Conservation (phyloP, 495 filamentous ascomycete genomes). For the Amorphotheca resinae region DNA sequence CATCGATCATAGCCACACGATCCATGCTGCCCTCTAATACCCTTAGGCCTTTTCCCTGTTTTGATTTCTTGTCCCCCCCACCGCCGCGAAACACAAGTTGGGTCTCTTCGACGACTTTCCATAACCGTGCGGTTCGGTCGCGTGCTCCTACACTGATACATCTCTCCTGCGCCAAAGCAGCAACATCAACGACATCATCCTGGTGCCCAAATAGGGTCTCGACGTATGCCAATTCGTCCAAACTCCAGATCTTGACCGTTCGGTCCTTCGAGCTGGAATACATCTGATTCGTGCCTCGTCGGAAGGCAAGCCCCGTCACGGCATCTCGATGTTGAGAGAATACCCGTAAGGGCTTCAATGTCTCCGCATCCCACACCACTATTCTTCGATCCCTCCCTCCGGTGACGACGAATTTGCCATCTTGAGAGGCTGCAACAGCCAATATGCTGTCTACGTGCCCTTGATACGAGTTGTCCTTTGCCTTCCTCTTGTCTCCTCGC, state of each 20-base stretch:
- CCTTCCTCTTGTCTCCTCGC: constrained; percentile 50
- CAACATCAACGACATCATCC: constrained; percentile 72
- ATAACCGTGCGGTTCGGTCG: constrained; percentile 85
- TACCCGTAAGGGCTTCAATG: constrained; percentile 62
- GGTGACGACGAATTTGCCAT: constrained; percentile 83
- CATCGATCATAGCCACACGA: constrained; percentile 76
- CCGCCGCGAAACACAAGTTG: constrained; percentile 92
- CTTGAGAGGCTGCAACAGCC: constrained; percentile 71
- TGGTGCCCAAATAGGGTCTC: constrained; percentile 96
- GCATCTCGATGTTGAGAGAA: constrained; percentile 89
- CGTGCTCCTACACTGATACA: constrained; percentile 83
- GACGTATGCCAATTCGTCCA: constrained; percentile 76
- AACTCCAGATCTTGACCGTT: constrained; percentile 67
- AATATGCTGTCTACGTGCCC: constrained; percentile 70
- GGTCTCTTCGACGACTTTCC: constrained; percentile 93
- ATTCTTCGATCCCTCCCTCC: constrained; percentile 72
- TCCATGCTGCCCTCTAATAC: constrained; percentile 78
- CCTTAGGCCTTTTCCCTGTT: constrained; percentile 23
- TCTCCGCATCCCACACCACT: constrained; percentile 74
- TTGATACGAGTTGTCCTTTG: constrained; percentile 48
- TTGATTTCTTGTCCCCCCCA: constrained; percentile 41
- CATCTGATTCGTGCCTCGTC: constrained; percentile 80
- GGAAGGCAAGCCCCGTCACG: constrained; percentile 73
- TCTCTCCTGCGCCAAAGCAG: constrained; percentile 70
- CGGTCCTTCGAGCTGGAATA: constrained; percentile 82